Percentiles rank a stretch among this genome's conserved stretches.
These are phyloP conservation scores for Hypoxylon sp. DNA, from an alignment of 2,329 filamentous ascomycete species.

Conservation along the genomic window DNA sequence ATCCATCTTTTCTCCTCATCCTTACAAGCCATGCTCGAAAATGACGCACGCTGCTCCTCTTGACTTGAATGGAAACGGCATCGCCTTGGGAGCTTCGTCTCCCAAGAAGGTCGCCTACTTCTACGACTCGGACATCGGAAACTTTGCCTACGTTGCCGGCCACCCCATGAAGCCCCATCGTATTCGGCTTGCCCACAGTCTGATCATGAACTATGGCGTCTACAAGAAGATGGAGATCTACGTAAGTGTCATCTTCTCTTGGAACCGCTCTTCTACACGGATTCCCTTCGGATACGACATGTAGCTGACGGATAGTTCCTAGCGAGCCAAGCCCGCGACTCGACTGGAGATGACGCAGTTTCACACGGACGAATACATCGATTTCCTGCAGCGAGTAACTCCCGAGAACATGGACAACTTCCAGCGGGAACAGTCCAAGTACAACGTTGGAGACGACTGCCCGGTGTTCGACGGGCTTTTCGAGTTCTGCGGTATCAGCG, in stretches of 20 bases:
- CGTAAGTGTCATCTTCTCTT: slow-evolving; percentile 69
- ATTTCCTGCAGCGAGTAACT: slow-evolving; percentile 93
- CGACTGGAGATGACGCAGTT: slow-evolving; percentile 92
- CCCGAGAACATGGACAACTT: slow-evolving; percentile 98
- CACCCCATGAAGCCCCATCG: slow-evolving; percentile 99
- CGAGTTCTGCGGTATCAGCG: slow-evolving; percentile 94
- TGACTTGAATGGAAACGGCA: slow-evolving; percentile 60
- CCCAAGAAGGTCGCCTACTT: slow-evolving; percentile 95
- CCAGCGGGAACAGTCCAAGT: slow-evolving; percentile 87
- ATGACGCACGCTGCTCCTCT: slow-evolving; percentile 62
- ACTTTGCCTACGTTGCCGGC: slow-evolving; percentile 95
- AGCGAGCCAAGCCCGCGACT: slow-evolving; percentile 87
- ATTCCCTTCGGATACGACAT: neutral
- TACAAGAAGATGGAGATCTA: slow-evolving; percentile 98
- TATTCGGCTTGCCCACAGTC: slow-evolving; percentile 90
- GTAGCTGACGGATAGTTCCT: slow-evolving; percentile 16
- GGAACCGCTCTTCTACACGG: no score
- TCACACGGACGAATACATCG: slow-evolving; percentile 93
- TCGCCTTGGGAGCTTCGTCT: slow-evolving; percentile 54
- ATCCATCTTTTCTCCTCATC: neutral
- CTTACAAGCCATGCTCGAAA: slow-evolving; percentile 22
- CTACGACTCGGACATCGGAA: slow-evolving; percentile 97
- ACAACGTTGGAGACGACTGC: slow-evolving; percentile 96
- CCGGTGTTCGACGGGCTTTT: slow-evolving; percentile 98
- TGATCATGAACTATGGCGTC: slow-evolving; percentile 95